These are phyloP conservation scores for Psilocybe cubensis DNA, from an alignment of 768 basidiomycete species.

Conservation along the genomic window DNA sequence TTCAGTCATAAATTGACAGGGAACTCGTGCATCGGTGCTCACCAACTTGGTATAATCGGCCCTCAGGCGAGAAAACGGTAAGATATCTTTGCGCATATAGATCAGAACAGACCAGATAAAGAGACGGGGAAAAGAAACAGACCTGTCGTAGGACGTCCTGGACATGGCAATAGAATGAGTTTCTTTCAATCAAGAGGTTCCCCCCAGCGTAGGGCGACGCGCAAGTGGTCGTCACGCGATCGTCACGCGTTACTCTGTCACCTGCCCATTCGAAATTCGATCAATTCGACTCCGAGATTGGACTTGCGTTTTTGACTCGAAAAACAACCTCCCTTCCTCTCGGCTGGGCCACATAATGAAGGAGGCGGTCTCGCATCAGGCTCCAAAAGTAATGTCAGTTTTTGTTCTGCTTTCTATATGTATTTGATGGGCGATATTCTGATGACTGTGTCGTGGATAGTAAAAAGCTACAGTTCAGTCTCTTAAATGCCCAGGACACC, in stretches of 20 bases:
- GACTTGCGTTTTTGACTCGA: constrained; percentile 3
- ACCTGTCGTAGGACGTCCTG: constrained; percentile 93
- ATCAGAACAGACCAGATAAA: not conserved
- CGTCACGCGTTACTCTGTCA: constrained; percentile 37
- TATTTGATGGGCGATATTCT: constrained; percentile 8
- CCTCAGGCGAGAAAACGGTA: constrained; percentile 97
- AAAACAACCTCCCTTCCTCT: constrained; percentile 7
- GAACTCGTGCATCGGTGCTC: constrained; percentile 28
- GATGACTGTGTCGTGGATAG: constrained; percentile 43
- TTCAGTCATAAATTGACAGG: constrained; percentile 14
- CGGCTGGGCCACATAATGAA: constrained; percentile 56
- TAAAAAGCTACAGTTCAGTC: constrained; percentile 95
- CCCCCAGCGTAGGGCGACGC: constrained; percentile 37
- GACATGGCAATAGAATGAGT: constrained; percentile 64
- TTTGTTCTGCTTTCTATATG: not conserved
- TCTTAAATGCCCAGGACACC: constrained; percentile 92
- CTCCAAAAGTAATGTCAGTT: constrained; percentile 82
- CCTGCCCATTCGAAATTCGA: constrained; percentile 13
- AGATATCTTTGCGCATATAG: constrained; percentile 67
- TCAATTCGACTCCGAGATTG: not conserved
- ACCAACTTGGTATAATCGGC: constrained; percentile 99
- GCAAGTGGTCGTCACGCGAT: constrained; percentile 59
- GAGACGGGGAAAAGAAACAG: not conserved
- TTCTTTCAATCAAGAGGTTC: constrained; percentile 9
- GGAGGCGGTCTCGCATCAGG: constrained; percentile 77